Evolutionary conservation across 352 stramenopile genomes (phyloP).

Genomic region (Globisporangium yorkense): DNA sequence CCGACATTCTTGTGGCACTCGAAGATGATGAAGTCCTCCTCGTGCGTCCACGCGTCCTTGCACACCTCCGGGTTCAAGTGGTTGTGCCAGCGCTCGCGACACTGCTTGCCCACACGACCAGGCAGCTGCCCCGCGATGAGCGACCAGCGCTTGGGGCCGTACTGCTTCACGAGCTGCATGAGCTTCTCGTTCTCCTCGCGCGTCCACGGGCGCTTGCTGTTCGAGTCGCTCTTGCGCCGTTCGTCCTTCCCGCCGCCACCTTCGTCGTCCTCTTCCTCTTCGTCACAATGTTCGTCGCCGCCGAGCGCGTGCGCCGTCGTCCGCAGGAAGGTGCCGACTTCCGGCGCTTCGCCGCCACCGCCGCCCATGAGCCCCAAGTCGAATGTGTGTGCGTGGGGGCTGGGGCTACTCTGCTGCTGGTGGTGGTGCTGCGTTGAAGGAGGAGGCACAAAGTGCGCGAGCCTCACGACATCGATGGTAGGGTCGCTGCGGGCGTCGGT

Average conservation of each 20-base stretch:
- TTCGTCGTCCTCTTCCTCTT: slow-evolving; percentile 73
- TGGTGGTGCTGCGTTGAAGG: not conserved
- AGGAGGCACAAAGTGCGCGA: slow-evolving; percentile 6
- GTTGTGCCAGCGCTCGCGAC: slow-evolving; percentile 86
- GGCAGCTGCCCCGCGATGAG: slow-evolving; percentile 87
- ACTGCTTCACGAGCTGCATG: slow-evolving; percentile 86
- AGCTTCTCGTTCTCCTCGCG: slow-evolving; percentile 88
- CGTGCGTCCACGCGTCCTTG: slow-evolving; percentile 85
- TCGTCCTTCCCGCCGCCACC: slow-evolving; percentile 25
- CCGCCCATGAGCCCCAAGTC: slow-evolving; percentile 5
- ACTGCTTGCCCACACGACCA: slow-evolving; percentile 87
- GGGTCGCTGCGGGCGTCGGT: slow-evolving; percentile 13
- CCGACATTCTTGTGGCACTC: slow-evolving; percentile 89
- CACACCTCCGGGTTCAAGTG: slow-evolving; percentile 84
- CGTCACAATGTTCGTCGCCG: slow-evolving; percentile 46
- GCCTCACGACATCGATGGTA: slow-evolving; percentile 18
- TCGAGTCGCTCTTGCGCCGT: slow-evolving; percentile 65
- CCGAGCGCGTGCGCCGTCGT: slow-evolving; percentile 1
- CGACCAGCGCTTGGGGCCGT: slow-evolving; percentile 86
- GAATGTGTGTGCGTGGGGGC: not conserved
- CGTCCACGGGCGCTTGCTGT: slow-evolving; percentile 84
- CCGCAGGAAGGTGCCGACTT: slow-evolving; percentile 1
- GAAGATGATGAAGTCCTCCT: slow-evolving; percentile 90
- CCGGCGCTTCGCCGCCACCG: too few relatives aligned
- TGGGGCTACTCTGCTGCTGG: not conserved